Evolutionary conservation across 2,329 filamentous ascomycete genomes (phyloP), one percentile per base, ranked within the genome.

Genomic region (Sclerotiophoma versabilis): DNA sequence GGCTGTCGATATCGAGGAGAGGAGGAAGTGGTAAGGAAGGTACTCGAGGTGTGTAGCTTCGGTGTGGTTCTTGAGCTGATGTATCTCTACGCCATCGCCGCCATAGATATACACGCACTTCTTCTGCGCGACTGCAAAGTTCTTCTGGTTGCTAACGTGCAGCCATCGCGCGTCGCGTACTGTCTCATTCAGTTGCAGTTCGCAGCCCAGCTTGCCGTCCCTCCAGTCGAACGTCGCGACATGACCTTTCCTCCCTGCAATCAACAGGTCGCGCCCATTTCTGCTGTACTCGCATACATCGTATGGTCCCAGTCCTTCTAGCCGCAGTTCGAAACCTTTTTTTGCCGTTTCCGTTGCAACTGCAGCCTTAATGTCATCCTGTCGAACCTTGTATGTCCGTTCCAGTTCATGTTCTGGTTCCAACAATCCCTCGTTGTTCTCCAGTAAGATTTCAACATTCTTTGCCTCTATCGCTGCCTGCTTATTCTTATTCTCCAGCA

Each of bases 71-170:
- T 87, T 88, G 70, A 99, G 78, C 72, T 91, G 93, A 75, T 99
- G 95, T 49, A 99, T 79, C 78, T 99, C 95, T 17, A 97, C 90
- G 45, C 95, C 95, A 51, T 91, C 85, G 52, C 87, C 83, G 69
- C 97, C 95, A 79, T 99, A 99, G 62, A 99, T 97, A 79, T 96
- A 99, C 60, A 95, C 91, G 65, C 95, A 89, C 77, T 93, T 95
- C 81, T 96, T 97, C 77, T 99, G 93, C 37, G 95, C 92, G 11
- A 96, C 92, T 0, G 93, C 93, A 77, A 98, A 97, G 77, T 87
- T 90, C 72, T 96, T 92, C 74, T 95, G 93, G 74, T 96, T 96
- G 59, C 65, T 68, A 19, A 62, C 58, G 78, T 97, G 92, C 66
- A 98, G 82, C 90, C 92, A 99, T 71, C 88, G 89, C 22, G 89